These are phyloP conservation scores for Colletotrichum sojae DNA, from an alignment of 2,329 filamentous ascomycete species.

Conservation along the genomic window DNA sequence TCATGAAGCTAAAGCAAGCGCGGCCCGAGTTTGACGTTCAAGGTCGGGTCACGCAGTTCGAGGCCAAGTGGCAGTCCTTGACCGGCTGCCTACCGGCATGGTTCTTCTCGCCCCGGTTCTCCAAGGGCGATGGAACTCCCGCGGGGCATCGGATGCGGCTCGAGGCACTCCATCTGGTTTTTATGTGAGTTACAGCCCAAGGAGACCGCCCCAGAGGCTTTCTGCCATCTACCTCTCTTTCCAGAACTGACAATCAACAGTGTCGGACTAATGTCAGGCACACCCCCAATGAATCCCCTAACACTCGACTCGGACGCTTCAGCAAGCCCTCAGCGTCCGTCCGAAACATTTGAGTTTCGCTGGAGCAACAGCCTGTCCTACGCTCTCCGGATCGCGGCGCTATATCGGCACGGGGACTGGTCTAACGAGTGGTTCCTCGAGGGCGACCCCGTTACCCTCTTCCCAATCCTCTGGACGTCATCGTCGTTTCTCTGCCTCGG, in stretches of 20 bases:
- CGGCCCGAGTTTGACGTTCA: neutral
- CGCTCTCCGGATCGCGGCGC: conserved; percentile 1
- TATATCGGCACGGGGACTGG: conserved; percentile 11
- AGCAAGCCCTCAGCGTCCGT: neutral
- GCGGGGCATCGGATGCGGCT: conserved; percentile 8
- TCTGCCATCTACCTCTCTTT: too few species aligned
- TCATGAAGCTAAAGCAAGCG: neutral
- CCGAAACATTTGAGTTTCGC: conserved; percentile 2
- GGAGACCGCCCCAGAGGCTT: too few species aligned
- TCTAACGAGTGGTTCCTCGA: neutral
- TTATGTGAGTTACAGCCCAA: neutral
- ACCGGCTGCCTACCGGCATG: neutral
- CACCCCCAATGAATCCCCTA: neutral
- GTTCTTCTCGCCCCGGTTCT: neutral
- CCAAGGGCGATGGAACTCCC: neutral
- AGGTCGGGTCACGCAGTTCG: neutral
- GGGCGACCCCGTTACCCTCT: neutral
- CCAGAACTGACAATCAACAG: neutral
- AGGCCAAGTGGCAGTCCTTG: neutral
- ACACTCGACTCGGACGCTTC: neutral
- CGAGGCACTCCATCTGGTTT: conserved; percentile 5
- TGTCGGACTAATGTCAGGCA: neutral
- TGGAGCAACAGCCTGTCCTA: conserved; percentile 11
- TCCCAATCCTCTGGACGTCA: conserved; percentile 8
- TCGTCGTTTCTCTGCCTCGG: neutral